These are phyloP conservation scores for Vickermania ingenoplastis DNA, from an alignment of 208 protist genomes.

Conservation along the genomic window DNA sequence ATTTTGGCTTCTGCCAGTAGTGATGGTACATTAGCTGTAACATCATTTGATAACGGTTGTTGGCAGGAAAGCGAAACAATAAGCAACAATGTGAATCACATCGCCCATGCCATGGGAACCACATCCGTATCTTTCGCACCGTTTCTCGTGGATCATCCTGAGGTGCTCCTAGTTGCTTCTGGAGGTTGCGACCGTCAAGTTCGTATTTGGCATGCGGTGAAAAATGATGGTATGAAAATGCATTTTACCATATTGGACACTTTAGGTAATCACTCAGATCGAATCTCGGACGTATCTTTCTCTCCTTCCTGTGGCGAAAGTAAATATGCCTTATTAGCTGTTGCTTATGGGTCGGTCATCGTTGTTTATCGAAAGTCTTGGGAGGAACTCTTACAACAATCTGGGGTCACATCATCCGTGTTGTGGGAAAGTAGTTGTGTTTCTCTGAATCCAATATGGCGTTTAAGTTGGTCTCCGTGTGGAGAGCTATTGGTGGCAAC, in stretches of 20 bases:
- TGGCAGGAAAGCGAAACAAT: constrained; percentile 69
- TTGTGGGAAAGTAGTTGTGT: constrained; percentile 63
- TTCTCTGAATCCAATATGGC: constrained; percentile 62
- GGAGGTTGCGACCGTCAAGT: constrained; percentile 78
- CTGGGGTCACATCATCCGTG: constrained; percentile 11
- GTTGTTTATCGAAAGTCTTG: constrained; percentile 72
- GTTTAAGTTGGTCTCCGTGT: constrained; percentile 67
- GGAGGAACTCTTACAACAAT: constrained; percentile 27
- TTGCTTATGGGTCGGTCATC: constrained; percentile 60
- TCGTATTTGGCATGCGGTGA: constrained; percentile 38
- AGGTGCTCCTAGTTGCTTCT: constrained; percentile 49
- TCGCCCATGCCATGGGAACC: constrained; percentile 78
- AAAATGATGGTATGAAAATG: neutral
- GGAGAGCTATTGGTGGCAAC: constrained; percentile 70
- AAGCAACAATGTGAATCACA: constrained; percentile 73
- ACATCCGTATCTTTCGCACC: constrained; percentile 71
- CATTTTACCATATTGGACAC: constrained; percentile 36
- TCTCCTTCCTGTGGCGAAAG: constrained; percentile 44
- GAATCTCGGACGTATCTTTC: constrained; percentile 78
- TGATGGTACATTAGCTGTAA: constrained; percentile 67
- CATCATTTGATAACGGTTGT: constrained; percentile 35
- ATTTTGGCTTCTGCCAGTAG: constrained; percentile 64
- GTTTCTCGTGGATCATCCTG: constrained; percentile 14
- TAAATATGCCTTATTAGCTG: constrained; percentile 45
- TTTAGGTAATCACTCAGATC: constrained; percentile 42